Evolutionary conservation across 2,329 filamentous ascomycete species (phyloP).

Genomic region (Aspergillus melleus): DNA sequence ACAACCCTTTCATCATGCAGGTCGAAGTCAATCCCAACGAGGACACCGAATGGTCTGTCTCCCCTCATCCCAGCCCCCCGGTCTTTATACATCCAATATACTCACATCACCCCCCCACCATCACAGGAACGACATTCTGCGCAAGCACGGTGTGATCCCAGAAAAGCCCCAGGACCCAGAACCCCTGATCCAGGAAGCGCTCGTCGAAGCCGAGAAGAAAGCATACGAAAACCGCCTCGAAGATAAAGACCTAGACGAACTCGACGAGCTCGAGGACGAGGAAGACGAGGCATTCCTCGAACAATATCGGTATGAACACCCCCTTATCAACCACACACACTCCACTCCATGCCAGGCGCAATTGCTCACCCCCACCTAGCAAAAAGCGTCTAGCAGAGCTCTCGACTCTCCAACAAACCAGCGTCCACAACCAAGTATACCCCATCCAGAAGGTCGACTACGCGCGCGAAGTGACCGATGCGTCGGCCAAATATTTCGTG

Average conservation of each 20-base stretch:
- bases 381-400: slow-evolving; percentile 86
- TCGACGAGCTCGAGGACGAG: slow-evolving; percentile 90
- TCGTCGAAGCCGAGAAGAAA: slow-evolving; percentile 76
- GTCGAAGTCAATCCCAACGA: slow-evolving; percentile 95
- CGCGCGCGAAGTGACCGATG: slow-evolving; percentile 84
- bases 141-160: slow-evolving; percentile 95
- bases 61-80: slow-evolving; percentile 1
- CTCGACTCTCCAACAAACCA: slow-evolving; percentile 69
- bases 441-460: slow-evolving; percentile 95
- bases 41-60: slow-evolving; percentile 86
- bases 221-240: slow-evolving; percentile 92
- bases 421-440: slow-evolving; percentile 86
- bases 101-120: slow-evolving; percentile 15
- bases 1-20: slow-evolving; percentile 47
- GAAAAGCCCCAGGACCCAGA: slow-evolving; percentile 96
- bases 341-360: neutral
- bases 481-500: slow-evolving; percentile 67
- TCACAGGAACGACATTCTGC: slow-evolving; percentile 92
- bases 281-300: slow-evolving; percentile 93
- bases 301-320: slow-evolving; percentile 63
- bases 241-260: slow-evolving; percentile 90
- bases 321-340: neutral
- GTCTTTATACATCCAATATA: slow-evolving; percentile 3
- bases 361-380: slow-evolving; percentile 30
- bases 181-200: slow-evolving; percentile 91